Evolutionary conservation across 345 rosid species (phyloP), one percentile per base, ranked within the genome.

Genomic region (Eucalyptus melliodora): DNA sequence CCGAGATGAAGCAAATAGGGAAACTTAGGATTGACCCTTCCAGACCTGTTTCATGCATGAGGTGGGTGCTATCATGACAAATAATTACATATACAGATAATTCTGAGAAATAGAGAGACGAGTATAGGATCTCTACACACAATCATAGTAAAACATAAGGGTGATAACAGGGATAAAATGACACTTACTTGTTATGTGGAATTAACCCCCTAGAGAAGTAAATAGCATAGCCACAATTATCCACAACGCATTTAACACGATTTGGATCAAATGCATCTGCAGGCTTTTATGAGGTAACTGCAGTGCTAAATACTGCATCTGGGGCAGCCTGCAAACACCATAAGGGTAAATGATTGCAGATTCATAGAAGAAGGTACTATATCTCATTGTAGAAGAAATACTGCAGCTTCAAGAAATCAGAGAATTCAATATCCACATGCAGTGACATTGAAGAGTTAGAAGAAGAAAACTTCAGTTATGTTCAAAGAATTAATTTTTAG

Each of bases 301-400:
- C 98, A 90, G 99, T 97, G 93, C 99, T 98, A 93, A 98, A 97
- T 91, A 98, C 99, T 40, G 99, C 99, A 96, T 98, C 97, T 30
- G 98, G 98, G 45, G 99, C 93, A 87, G 91, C 95, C 99, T 98
- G 92, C 88, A 92, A 86, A 60, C 42, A 83, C 49, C 26, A 81
- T 37, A 42, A 87, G 59, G 80, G 56, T 67, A 51, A 53, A 77
- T 50, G 27, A 86, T 9, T 60, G 44, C 82, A 72, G 5, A 59
- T 47, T 15, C 51, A 50, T 27, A 50, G 19, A 50, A 50, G 19
- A 50, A 16, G 53, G 53, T 50, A 15, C 53, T 50, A 50, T 50
- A 34, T 53, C 59, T 53, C 59, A 53, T 53, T 53, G 2, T 53
- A 34, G 82, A 72, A 72, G 44, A 72, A 72, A 19, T 16, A 17